Percentiles rank a stretch among this genome's conserved stretches.
Conservation (phyloP, 2,329 filamentous ascomycete genomes). For the Bipolaris bicolor region DNA sequence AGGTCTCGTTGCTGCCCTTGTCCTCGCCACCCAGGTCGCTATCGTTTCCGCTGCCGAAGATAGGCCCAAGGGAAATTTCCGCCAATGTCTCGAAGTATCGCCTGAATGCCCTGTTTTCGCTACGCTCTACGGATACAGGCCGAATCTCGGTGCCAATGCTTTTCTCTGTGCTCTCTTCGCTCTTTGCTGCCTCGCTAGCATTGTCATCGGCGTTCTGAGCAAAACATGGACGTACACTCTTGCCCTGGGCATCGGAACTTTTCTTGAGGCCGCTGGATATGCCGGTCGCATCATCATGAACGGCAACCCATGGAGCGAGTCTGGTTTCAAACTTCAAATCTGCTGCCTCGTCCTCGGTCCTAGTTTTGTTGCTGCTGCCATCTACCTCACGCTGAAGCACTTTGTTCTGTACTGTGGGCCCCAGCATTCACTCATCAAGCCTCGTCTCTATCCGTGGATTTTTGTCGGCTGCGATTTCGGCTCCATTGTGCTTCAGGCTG, state of each 20-base stretch:
- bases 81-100: slow-evolving; percentile 31
- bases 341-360: slow-evolving; percentile 53
- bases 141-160: slow-evolving; percentile 47
- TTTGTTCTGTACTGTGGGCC: slow-evolving; percentile 53
- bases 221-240: slow-evolving; percentile 51
- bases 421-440: slow-evolving; percentile 48
- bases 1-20: slow-evolving; percentile 15
- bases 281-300: slow-evolving; percentile 52
- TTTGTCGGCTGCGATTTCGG: slow-evolving; percentile 64
- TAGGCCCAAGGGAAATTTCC: slow-evolving; percentile 31
- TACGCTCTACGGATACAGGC: slow-evolving; percentile 51
- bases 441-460: slow-evolving; percentile 59
- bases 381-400: slow-evolving; percentile 57
- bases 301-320: slow-evolving; percentile 51
- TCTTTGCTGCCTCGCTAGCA: slow-evolving; percentile 23
- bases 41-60: slow-evolving; percentile 24
- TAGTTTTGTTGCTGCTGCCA: slow-evolving; percentile 54
- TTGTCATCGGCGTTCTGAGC: slow-evolving; percentile 38
- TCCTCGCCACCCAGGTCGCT: slow-evolving; percentile 16
- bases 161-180: slow-evolving; percentile 44
- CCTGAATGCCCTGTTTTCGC: slow-evolving; percentile 41
- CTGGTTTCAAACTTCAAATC: slow-evolving; percentile 53
- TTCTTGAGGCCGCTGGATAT: slow-evolving; percentile 54
- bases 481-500: slow-evolving; percentile 62
- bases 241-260: slow-evolving; percentile 48